Percentiles rank a stretch among this genome's conserved stretches.
Evolutionary conservation across 1,284 basidiomycete species (phyloP).

Genomic region (Rugosomyces carneus): DNA sequence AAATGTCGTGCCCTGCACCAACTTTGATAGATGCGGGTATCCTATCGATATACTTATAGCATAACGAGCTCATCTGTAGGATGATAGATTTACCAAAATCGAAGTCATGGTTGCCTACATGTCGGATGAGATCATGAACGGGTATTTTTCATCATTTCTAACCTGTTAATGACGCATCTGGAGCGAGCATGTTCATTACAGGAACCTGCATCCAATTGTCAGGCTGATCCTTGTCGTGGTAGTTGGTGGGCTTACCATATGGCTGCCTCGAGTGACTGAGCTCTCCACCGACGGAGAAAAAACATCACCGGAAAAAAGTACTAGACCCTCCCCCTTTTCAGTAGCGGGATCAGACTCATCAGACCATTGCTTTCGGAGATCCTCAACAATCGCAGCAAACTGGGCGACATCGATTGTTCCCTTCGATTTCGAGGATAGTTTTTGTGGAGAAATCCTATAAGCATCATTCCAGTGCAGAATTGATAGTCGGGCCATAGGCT

Average conservation of each 20-base stretch:
- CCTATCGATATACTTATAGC: conserved; percentile 35
- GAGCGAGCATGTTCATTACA: conserved; percentile 69
- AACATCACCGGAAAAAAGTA: conserved; percentile 85
- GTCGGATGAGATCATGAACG: background rate
- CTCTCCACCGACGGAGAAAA: conserved; percentile 86
- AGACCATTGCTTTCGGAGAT: conserved; percentile 50
- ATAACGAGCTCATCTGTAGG: background rate
- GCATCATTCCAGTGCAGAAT: conserved; percentile 70
- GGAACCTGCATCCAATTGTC: conserved; percentile 50
- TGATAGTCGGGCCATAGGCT: conserved; percentile 22
- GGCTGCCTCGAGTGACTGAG: conserved; percentile 83
- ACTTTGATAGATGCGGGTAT: conserved; percentile 73
- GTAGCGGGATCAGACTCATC: conserved; percentile 38
- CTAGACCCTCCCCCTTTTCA: conserved; percentile 68
- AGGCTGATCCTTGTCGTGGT: background rate
- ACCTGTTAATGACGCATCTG: conserved; percentile 67
- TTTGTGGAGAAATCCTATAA: conserved; percentile 71
- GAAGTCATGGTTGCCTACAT: conserved; percentile 77
- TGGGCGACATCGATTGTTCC: conserved; percentile 75
- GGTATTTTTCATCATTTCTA: conserved; percentile 19
- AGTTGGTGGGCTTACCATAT: conserved; percentile 59
- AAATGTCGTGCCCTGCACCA: conserved; percentile 66
- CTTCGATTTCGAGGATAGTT: conserved; percentile 40
- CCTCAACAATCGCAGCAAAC: conserved; percentile 58
- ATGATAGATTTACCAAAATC: conserved; percentile 51